Evolutionary conservation across 345 rosid genomes (phyloP).

Genomic region (Hibiscus tridactylites): DNA sequence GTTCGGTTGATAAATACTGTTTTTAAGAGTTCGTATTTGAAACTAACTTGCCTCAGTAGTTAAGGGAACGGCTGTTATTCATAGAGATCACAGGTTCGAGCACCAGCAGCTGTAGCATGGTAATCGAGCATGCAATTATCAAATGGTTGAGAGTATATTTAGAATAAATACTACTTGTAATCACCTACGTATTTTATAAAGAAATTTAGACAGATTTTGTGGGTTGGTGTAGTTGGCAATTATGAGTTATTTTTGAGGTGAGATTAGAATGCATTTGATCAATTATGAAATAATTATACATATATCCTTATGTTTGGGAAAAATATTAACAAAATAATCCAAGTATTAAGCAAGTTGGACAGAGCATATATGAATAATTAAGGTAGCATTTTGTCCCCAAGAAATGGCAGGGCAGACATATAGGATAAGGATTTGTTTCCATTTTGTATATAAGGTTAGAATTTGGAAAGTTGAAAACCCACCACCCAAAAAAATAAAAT

Average conservation of each 20-base stretch:
- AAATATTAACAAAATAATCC: background rate
- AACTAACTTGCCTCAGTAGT: too few species aligned
- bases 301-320: background rate
- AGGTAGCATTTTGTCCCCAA: background rate
- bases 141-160: too few species aligned
- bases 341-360: background rate
- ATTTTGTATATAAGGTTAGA: background rate
- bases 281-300: background rate
- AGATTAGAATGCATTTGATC: background rate
- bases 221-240: too few species aligned
- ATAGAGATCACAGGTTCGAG: too few species aligned
- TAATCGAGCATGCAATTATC: too few species aligned
- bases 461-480: background rate
- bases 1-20: background rate
- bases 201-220: too few species aligned
- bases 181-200: too few species aligned
- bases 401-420: background rate
- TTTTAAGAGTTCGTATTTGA: too few species aligned
- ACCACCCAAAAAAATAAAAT: background rate
- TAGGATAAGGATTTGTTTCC: constrained; percentile 3
- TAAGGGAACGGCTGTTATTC: too few species aligned
- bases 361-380: too few species aligned
- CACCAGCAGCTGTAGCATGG: too few species aligned
- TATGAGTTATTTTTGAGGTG: background rate
- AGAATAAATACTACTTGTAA: too few species aligned